Conservation (phyloP, 148 eudicot species). For the Simmondsia chinensis region DNA sequence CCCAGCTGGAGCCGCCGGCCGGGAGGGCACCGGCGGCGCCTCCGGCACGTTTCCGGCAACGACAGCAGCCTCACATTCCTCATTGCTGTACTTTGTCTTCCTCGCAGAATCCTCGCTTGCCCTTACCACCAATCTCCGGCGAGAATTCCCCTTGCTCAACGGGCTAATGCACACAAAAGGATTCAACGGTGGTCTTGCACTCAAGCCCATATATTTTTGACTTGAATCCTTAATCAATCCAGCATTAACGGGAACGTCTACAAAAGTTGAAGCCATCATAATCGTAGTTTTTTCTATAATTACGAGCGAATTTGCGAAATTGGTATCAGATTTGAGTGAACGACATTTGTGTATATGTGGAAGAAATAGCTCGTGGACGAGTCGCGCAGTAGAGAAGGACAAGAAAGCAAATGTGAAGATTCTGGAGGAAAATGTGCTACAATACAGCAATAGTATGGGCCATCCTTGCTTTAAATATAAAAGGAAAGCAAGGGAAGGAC, state of each 20-base stretch:
- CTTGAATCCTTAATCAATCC: slow-evolving; percentile 24
- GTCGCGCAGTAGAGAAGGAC: no score
- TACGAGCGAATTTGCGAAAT: no score
- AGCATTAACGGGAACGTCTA: slow-evolving; percentile 21
- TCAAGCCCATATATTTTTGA: slow-evolving; percentile 9
- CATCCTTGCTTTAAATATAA: no score
- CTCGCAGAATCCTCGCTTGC: slow-evolving; percentile 28
- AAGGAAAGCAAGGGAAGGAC: no score
- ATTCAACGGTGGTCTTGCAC: neutral
- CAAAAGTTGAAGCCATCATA: slow-evolving; percentile 28
- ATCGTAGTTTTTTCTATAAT: no score
- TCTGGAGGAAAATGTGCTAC: no score
- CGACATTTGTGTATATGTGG: no score
- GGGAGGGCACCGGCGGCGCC: slow-evolving; percentile 65
- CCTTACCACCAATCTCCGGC: slow-evolving; percentile 16
- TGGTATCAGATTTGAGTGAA: no score
- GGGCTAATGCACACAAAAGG: slow-evolving; percentile 9
- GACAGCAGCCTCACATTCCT: slow-evolving; percentile 85
- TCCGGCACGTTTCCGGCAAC: slow-evolving; percentile 71
- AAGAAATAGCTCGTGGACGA: no score
- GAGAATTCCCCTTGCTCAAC: neutral
- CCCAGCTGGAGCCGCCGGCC: slow-evolving; percentile 49
- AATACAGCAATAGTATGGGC: no score
- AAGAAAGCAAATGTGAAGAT: no score
- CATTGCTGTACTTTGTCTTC: slow-evolving; percentile 44